Percentiles rank a stretch among this genome's conserved stretches.
These are phyloP conservation scores for Ascochyta rabiei DNA, from an alignment of 2,329 filamentous ascomycete genomes.

Conservation along the genomic window DNA sequence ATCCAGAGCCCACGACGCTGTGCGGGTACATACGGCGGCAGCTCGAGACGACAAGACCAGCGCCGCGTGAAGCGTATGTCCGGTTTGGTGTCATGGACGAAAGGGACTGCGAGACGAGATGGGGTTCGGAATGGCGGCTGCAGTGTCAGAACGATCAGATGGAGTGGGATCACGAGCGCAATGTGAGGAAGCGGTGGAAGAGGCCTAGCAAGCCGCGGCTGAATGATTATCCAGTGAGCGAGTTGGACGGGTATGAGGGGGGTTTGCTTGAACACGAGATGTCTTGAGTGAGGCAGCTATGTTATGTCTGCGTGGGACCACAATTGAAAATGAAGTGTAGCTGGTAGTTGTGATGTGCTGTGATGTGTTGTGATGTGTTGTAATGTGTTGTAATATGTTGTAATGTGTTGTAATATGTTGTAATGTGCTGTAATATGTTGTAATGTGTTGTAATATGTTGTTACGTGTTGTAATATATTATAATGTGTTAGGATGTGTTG, in stretches of 20 bases:
- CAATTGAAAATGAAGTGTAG: too few species aligned
- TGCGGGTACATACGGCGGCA: neutral
- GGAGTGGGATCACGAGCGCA: neutral
- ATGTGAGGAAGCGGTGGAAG: neutral
- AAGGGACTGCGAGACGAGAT: neutral
- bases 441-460: too few species aligned
- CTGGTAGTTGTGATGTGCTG: neutral
- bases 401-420: too few species aligned
- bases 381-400: too few species aligned
- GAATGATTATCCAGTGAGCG: neutral
- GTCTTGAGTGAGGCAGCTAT: neutral
- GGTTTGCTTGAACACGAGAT: neutral
- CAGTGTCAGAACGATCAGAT: neutral
- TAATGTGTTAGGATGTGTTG: neutral
- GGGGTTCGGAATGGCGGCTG: neutral
- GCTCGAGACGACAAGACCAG: neutral
- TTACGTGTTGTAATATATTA: too few species aligned
- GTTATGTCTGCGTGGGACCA: too few species aligned
- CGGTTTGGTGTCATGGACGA: neutral
- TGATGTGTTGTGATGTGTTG: too few species aligned
- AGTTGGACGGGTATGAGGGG: neutral
- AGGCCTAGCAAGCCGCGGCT: neutral
- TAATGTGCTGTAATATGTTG: too few species aligned
- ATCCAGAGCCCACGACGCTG: neutral
- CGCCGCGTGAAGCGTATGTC: neutral